Evolutionary conservation across 2,329 filamentous ascomycete species (phyloP).

Genomic region (Aspergillus uvarum): DNA sequence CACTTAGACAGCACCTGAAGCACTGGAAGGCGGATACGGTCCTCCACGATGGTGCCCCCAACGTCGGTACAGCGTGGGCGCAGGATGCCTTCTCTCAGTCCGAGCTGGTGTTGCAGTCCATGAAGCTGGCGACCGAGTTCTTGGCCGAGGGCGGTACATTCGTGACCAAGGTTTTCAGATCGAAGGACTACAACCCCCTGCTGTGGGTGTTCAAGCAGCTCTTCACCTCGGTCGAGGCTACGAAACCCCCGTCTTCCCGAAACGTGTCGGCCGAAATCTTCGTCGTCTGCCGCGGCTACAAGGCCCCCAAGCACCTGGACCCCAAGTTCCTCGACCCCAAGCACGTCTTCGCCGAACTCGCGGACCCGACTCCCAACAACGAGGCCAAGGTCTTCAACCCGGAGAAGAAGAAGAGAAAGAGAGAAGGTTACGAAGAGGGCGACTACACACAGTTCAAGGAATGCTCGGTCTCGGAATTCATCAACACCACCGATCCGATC

Average conservation of each 20-base stretch:
- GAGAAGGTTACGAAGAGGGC: conserved; percentile 96
- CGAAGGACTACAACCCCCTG: conserved; percentile 93
- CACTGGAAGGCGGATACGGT: conserved; percentile 96
- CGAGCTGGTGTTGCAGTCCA: conserved; percentile 81
- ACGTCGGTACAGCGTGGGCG: conserved; percentile 96
- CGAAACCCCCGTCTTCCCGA: conserved; percentile 91
- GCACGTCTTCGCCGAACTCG: conserved; percentile 89
- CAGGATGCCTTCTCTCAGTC: conserved; percentile 98
- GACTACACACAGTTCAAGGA: conserved; percentile 93
- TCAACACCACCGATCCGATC: conserved; percentile 90
- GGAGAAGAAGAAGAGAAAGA: conserved; percentile 93
- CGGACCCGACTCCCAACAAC: conserved; percentile 83
- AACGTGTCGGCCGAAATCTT: conserved; percentile 99
- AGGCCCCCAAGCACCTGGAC: conserved; percentile 90
- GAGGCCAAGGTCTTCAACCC: conserved; percentile 98
- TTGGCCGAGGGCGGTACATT: conserved; percentile 85
- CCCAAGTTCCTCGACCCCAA: conserved; percentile 87
- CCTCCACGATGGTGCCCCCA: conserved; percentile 93
- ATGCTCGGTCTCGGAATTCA: conserved; percentile 83
- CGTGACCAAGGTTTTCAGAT: conserved; percentile 95
- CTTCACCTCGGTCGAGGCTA: conserved; percentile 92
- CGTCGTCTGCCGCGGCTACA: conserved; percentile 92
- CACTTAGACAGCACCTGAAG: conserved; percentile 85
- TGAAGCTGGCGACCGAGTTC: conserved; percentile 95
- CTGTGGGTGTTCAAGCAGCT: conserved; percentile 98